These are phyloP conservation scores for Dictyostelium capitatum DNA, from an alignment of 78 protist genomes.

Conservation along the genomic window DNA sequence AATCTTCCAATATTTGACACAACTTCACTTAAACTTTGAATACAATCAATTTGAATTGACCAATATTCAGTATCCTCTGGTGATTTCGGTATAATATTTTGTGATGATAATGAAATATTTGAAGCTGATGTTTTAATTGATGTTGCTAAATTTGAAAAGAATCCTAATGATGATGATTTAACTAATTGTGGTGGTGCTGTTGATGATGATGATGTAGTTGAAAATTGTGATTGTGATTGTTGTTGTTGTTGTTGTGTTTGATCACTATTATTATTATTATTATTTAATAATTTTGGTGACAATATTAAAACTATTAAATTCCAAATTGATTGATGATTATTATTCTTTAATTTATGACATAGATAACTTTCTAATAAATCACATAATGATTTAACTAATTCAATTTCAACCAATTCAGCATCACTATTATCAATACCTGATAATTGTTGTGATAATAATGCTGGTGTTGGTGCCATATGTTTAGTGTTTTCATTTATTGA, in stretches of 20 bases:
- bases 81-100: not conserved
- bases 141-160: not conserved
- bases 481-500: not conserved
- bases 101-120: not conserved
- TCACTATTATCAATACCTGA: constrained; percentile 6
- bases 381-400: not conserved
- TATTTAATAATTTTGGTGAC: not conserved
- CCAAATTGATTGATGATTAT: constrained; percentile 13
- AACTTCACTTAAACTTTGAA: constrained; percentile 34
- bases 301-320: not conserved
- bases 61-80: not conserved
- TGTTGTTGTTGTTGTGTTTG: not conserved
- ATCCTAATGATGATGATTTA: not conserved
- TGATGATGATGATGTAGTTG: not conserved
- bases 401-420: not conserved
- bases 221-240: not conserved
- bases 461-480: constrained; percentile 9
- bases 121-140: constrained; percentile 9
- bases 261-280: constrained; percentile 3
- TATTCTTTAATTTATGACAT: constrained; percentile 2
- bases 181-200: not conserved
- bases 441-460: constrained; percentile 1
- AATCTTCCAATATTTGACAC: constrained; percentile 37
- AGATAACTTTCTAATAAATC: constrained; percentile 15
- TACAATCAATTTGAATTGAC: constrained; percentile 52